Evolutionary conservation across 2,329 filamentous ascomycete species (phyloP).

Genomic region (Xylariomycetidae sp.): DNA sequence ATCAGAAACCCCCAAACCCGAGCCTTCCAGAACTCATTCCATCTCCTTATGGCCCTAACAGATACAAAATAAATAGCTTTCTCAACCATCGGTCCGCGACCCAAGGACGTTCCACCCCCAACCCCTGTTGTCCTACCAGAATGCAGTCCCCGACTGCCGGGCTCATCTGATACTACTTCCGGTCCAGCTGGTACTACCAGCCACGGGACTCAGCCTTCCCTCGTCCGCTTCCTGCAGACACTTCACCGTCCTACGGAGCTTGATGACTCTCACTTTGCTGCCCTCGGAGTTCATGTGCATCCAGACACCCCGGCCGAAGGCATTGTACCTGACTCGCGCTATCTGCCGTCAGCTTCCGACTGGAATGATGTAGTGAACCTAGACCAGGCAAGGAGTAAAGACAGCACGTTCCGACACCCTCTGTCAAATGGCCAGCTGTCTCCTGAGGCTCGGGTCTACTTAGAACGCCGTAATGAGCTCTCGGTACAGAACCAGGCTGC

Average conservation of each 20-base stretch:
- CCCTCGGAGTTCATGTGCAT: slow-evolving; percentile 53
- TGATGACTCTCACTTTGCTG: slow-evolving; percentile 46
- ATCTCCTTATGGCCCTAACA: too few relatives aligned
- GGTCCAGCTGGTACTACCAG: slow-evolving; percentile 2
- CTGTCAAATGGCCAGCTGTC: slow-evolving; percentile 51
- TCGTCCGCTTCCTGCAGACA: slow-evolving; percentile 48
- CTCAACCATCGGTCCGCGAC: slow-evolving; percentile 23
- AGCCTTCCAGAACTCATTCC: too few relatives aligned
- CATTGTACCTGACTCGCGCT: slow-evolving; percentile 50
- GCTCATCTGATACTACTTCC: slow-evolving; percentile 7
- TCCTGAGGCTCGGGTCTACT: slow-evolving; percentile 53
- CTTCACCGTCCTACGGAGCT: slow-evolving; percentile 51
- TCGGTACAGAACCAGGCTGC: slow-evolving; percentile 52
- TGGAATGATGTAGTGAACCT: slow-evolving; percentile 47
- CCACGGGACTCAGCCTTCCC: slow-evolving; percentile 25
- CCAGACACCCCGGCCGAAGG: slow-evolving; percentile 42
- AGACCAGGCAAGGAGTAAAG: slow-evolving; percentile 45
- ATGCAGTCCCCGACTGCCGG: slow-evolving; percentile 29
- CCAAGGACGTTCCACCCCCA: slow-evolving; percentile 51
- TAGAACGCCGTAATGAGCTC: slow-evolving; percentile 55
- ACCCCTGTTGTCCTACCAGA: slow-evolving; percentile 51
- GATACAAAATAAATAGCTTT: too few relatives aligned
- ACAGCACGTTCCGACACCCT: slow-evolving; percentile 41
- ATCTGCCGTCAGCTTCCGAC: slow-evolving; percentile 47
- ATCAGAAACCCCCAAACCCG: too few relatives aligned